phyloP scores from a whole-genome alignment of 441 rosid species.

The Adansonia gregorii region DNA sequence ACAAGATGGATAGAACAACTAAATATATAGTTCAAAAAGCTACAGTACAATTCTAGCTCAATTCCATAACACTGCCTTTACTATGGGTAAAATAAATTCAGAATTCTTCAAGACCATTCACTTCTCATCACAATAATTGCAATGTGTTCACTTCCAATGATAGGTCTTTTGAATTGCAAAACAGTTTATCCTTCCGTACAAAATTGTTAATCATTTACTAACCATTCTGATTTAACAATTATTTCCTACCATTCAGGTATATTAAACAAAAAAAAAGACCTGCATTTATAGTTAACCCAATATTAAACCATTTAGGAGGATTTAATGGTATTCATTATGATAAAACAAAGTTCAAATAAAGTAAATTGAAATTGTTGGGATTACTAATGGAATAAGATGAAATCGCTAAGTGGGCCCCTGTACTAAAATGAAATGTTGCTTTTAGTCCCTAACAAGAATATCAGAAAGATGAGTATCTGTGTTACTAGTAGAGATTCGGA shows the following conservation, averaged over 20 bases:
- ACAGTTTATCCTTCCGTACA: conserved; percentile 1
- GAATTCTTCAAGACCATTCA: conserved; percentile 7
- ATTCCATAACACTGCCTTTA: neutral
- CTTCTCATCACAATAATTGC: conserved; percentile 9
- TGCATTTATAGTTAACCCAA: neutral
- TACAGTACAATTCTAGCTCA: conserved; percentile 10
- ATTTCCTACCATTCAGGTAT: neutral
- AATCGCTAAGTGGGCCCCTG: neutral
- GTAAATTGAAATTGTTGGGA: conserved; percentile 9
- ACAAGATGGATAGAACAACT: conserved; percentile 18
- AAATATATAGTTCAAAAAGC: neutral
- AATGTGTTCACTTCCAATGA: conserved; percentile 5
- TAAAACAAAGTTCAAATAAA: neutral
- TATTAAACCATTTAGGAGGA: neutral
- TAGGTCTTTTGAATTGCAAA: conserved; percentile 12
- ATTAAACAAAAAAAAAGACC: neutral
- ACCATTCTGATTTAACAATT: neutral
- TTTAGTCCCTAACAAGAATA: neutral
- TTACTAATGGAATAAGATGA: neutral
- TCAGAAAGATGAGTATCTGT: conserved; percentile 8
- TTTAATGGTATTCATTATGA: neutral
- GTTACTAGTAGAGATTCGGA: no score
- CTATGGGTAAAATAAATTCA: neutral
- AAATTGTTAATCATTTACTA: neutral
- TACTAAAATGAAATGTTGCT: neutral